Base-by-base conservation (phyloP, 1,284 basidiomycete species). In the Austropuccinia psidii region DNA sequence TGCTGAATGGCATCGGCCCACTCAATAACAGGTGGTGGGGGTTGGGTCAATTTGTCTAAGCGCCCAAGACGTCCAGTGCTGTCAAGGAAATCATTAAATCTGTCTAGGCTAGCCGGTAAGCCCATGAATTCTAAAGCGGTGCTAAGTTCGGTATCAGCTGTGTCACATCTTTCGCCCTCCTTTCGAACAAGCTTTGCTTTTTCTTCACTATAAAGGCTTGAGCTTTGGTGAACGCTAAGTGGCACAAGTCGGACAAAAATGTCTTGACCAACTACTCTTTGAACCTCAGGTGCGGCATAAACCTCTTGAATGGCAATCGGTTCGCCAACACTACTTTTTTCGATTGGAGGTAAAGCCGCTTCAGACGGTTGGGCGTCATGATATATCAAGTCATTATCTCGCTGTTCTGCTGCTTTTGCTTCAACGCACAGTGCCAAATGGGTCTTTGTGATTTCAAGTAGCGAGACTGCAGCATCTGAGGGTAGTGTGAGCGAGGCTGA, bases 341-440 rank as follows among this genome's bases (percentile, higher is more conserved):
- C 93, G 69, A 96, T 86, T 0, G 83, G 80, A 0, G 93, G 87
- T 0, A 98, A 85, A 0, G 90, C 86, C 21, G 93, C 90, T 17
- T 89, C 85, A 4, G 89, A 84, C 0, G 93, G 92, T 0, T 94
- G 83, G 70, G 95, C 86, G n/a, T 92, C 92, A 80, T 98, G 94
- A 83, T 98, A 99, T 77, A 99, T 96, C 57, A 99, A 86, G 79
- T 98, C 95, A 81, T 98, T 98, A 82, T 97, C 93, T 74, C 89
- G 87, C 73, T 87, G 85, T 0, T 90, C 90, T 72, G 90, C 88
- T 64, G 82, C 84, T 79, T 88, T 89, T 72, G 87, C 87, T 77
- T 95, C 93, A 0, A 85, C 83, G 77, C 90, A 89, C 33, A 93
- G 82, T 0, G 89, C 86, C 7, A 89, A 83, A 76, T 95, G 93